Evolutionary conservation across 768 basidiomycete species (phyloP).

Genomic region (Phlebiopsis flavidoalba): DNA sequence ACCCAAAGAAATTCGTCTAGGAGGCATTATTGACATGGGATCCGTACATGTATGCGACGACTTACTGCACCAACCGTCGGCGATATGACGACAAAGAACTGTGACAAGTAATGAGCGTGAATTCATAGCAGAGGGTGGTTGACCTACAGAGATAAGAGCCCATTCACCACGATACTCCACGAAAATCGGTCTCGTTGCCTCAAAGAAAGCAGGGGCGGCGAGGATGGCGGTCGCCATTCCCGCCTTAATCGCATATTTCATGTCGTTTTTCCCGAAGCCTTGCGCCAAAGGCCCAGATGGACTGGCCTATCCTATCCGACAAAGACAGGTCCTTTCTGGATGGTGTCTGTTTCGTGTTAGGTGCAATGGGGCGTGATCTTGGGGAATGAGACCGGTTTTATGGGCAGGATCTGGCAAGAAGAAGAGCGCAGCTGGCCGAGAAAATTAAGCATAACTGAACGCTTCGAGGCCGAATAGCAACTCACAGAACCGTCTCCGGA

Average conservation of each 20-base stretch:
- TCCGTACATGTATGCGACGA: conserved; percentile 14
- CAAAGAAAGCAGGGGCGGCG: conserved; percentile 85
- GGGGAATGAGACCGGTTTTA: conserved; percentile 66
- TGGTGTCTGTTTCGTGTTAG: conserved; percentile 82
- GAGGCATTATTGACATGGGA: conserved; percentile 3
- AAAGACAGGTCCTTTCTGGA: conserved; percentile 51
- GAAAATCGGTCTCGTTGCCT: conserved; percentile 70
- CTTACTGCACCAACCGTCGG: conserved; percentile 83
- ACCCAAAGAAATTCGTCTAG: conserved; percentile 82
- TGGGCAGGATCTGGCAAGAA: conserved; percentile 39
- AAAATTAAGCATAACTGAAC: background rate
- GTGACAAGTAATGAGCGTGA: conserved; percentile 1
- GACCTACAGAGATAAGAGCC: conserved; percentile 85
- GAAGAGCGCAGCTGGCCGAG: conserved; percentile 37
- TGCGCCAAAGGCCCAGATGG: conserved; percentile 66
- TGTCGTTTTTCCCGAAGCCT: conserved; percentile 65
- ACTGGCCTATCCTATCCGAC: conserved; percentile 59
- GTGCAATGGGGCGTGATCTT: conserved; percentile 78
- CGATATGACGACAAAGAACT: conserved; percentile 90
- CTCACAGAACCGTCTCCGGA: conserved; percentile 25
- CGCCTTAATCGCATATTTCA: conserved; percentile 85
- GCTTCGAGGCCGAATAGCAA: background rate
- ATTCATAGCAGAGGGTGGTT: background rate
- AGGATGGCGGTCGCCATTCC: conserved; percentile 80
- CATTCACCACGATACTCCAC: conserved; percentile 87